Base-by-base conservation (phyloP, 108 stramenopile species). In the Parietichytrium sp. region DNA sequence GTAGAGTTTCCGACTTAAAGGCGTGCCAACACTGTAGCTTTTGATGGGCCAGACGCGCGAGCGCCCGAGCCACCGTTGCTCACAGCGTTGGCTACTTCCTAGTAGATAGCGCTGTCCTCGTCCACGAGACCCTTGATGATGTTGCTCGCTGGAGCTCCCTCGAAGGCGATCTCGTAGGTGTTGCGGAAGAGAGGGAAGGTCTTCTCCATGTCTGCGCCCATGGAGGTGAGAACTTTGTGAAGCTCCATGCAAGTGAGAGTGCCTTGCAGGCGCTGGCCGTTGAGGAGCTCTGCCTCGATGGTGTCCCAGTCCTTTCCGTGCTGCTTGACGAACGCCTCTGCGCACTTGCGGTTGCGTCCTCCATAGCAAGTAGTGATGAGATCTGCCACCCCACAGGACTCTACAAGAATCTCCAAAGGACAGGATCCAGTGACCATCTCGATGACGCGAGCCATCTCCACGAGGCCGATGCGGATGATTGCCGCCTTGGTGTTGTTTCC, bases 401-500 rank as follows among this genome's bases (percentile, higher is more conserved):
- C 91, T 54, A 92, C 86, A 78, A 97, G 95, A 3, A 96, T 97
- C 18, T 84, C 79, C 25, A 16, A 3, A 30, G 27, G 29, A 12
- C 92, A 89, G 27, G 91, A 91, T 31, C 89, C 86, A 82, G 92
- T 93, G 86, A 92, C 95, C 83, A 92, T 88, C 48, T 88, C 87
- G 81, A 94, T 95, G 85, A 98, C 96, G 47, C 85, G 88, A 0
- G 90, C 89, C 91, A 98, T 98, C 85, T 98, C 97, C 47, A 84
- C 53, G 8, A 96, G 80, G 30, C 95, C 95, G 18, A 94, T 92
- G 36, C 97, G 88, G 51, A 97, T 82, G 45, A 98, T 81, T 4
- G 97, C 97, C n/a, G 97, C 97, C 85, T 98, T 98, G 25, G 96
- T 96, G 82, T 96, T 98, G 3, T 93, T 88, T 47, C 96, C 97